These are phyloP conservation scores for Trichoderma harzianum DNA, from an alignment of 2,329 filamentous ascomycete genomes.

Conservation along the genomic window DNA sequence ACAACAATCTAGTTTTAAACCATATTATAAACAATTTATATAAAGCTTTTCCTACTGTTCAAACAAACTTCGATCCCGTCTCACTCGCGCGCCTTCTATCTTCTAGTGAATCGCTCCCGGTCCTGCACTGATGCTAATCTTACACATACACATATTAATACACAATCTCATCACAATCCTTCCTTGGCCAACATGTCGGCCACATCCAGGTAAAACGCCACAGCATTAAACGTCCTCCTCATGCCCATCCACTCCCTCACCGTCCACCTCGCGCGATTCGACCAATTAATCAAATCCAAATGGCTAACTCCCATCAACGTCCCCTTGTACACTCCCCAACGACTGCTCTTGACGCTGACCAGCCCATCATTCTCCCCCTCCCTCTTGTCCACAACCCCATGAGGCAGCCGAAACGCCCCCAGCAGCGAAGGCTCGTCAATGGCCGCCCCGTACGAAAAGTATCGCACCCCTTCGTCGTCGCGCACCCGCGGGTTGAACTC, in stretches of 20 bases:
- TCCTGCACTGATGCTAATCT: neutral
- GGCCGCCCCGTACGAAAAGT: slow-evolving; percentile 61
- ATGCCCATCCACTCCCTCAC: slow-evolving; percentile 52
- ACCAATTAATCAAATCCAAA: slow-evolving; percentile 66
- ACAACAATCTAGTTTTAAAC: slow-evolving; percentile 17
- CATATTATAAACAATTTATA: slow-evolving; percentile 4
- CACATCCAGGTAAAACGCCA: slow-evolving; percentile 65
- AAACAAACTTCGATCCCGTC: neutral
- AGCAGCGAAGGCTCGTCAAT: slow-evolving; percentile 50
- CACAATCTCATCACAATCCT: slow-evolving; percentile 37
- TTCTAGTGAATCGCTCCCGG: neutral
- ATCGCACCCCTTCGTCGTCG: slow-evolving; percentile 51
- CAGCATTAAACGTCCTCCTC: slow-evolving; percentile 60
- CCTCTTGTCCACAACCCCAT: slow-evolving; percentile 44
- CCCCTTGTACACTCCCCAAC: slow-evolving; percentile 62
- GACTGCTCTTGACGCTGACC: slow-evolving; percentile 62
- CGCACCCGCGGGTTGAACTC: slow-evolving; percentile 58
- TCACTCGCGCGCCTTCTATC: neutral
- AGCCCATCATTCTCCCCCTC: slow-evolving; percentile 65
- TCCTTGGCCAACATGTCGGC: slow-evolving; percentile 70
- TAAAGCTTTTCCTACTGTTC: slow-evolving; percentile 9
- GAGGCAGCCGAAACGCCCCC: slow-evolving; percentile 59
- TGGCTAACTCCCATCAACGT: slow-evolving; percentile 61
- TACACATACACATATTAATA: neutral
- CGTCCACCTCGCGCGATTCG: slow-evolving; percentile 56